These are phyloP conservation scores for Bifiguratus adelaidae DNA, from an alignment of 192 early-diverging fungal genomes.

Conservation along the genomic window DNA sequence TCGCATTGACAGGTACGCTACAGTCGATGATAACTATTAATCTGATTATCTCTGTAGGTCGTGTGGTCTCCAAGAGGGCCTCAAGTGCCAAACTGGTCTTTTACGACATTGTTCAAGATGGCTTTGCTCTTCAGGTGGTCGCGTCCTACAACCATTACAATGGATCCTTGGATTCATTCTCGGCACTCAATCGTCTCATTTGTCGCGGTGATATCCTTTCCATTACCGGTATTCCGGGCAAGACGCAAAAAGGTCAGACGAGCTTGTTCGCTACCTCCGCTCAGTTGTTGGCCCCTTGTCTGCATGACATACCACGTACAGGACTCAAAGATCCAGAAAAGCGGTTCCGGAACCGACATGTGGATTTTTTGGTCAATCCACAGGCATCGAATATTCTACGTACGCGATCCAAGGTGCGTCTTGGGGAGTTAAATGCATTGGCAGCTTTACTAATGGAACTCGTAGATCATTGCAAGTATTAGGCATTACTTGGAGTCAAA, in stretches of 20 bases:
- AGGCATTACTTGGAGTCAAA: constrained; percentile 49
- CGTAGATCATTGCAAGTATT: constrained; percentile 47
- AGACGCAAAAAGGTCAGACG: constrained; percentile 58
- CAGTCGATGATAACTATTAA: neutral
- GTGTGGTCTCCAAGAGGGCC: constrained; percentile 56
- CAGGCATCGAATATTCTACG: constrained; percentile 33
- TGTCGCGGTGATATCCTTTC: constrained; percentile 56
- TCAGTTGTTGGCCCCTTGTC: constrained; percentile 55
- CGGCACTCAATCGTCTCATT: constrained; percentile 23
- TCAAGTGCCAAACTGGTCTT: constrained; percentile 66
- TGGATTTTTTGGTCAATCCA: constrained; percentile 69
- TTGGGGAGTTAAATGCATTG: neutral
- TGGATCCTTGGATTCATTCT: constrained; percentile 29
- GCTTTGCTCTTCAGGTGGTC: constrained; percentile 52
- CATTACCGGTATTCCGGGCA: constrained; percentile 51
- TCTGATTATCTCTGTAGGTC: constrained; percentile 28
- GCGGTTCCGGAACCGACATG: constrained; percentile 56
- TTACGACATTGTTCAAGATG: constrained; percentile 54
- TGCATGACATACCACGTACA: constrained; percentile 54
- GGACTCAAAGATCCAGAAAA: constrained; percentile 55
- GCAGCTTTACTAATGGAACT: neutral
- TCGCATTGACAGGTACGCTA: constrained; percentile 8
- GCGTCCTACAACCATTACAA: constrained; percentile 32
- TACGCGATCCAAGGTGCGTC: constrained; percentile 37
- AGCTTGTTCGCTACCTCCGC: constrained; percentile 49